Conservation (phyloP, 192 early-diverging fungal species). For the Coemansia nantahalensis region DNA sequence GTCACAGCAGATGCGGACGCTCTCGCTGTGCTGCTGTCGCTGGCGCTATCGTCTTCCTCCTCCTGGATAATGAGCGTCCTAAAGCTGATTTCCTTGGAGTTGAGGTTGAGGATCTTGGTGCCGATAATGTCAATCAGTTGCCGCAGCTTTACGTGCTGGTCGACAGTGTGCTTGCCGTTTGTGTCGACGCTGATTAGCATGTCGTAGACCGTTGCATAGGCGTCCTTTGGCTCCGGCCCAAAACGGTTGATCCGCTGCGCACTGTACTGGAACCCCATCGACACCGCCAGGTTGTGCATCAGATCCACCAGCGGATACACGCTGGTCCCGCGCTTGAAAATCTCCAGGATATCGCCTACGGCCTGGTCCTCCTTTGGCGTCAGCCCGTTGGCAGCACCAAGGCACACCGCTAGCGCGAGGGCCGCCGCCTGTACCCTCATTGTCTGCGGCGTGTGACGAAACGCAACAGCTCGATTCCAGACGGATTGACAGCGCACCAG, state of each 20-base stretch:
- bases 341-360: conserved; percentile 20
- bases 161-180: conserved; percentile 34
- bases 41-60: conserved; percentile 17
- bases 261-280: conserved; percentile 26
- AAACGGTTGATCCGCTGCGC: conserved; percentile 28
- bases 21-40: neutral
- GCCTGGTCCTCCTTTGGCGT: conserved; percentile 29
- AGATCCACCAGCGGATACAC: conserved; percentile 41
- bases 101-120: conserved; percentile 25
- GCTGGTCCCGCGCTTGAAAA: conserved; percentile 36
- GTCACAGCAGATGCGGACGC: too few species aligned
- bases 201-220: conserved; percentile 32
- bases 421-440: conserved; percentile 14
- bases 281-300: conserved; percentile 20
- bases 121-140: conserved; percentile 35
- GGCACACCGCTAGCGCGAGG: conserved; percentile 3
- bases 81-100: conserved; percentile 20
- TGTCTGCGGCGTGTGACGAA: too few species aligned
- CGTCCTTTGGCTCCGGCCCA: conserved; percentile 13
- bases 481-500: too few species aligned
- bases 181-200: conserved; percentile 39
- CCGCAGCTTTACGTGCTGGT: conserved; percentile 29
- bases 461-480: too few species aligned
- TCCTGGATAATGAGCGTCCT: conserved; percentile 28
- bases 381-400: conserved; percentile 8